Conservation (phyloP, 2,329 filamentous ascomycete species). For the Neofusicoccum kwambonambiense region DNA sequence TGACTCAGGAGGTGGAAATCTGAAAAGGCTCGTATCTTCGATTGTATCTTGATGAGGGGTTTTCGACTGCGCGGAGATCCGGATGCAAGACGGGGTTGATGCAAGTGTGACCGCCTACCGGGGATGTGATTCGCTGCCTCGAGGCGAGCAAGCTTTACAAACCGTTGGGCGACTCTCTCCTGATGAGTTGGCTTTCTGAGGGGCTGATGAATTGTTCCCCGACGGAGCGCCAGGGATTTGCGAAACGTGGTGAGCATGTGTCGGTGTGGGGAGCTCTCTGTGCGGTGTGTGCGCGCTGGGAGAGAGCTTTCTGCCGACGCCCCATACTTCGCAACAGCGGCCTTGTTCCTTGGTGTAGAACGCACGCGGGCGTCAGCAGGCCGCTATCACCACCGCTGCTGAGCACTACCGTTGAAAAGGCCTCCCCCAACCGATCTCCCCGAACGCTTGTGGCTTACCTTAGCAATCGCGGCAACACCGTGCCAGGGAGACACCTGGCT, state of each 20-base stretch:
- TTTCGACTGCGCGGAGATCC: conserved; percentile 5
- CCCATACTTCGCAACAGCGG: neutral
- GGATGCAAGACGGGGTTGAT: neutral
- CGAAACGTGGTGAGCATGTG: conserved; percentile 2
- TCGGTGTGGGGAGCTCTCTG: neutral
- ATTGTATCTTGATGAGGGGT: neutral
- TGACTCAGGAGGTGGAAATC: conserved; percentile 1
- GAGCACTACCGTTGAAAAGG: neutral
- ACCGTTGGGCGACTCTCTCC: neutral
- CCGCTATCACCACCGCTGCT: neutral
- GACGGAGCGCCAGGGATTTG: neutral
- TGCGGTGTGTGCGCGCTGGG: conserved; percentile 1
- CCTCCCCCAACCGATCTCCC: conserved; percentile 5
- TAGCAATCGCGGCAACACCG: no score
- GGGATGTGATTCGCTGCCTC: neutral
- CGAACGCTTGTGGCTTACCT: neutral
- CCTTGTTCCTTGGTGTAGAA: neutral
- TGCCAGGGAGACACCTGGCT: neutral
- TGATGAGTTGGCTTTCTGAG: conserved; percentile 1
- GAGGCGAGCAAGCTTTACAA: neutral
- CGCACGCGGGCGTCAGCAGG: neutral
- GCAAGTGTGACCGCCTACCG: neutral
- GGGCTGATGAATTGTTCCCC: conserved; percentile 4
- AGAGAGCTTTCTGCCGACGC: neutral
- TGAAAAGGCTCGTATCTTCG: neutral